Conservation (phyloP, 169 alveolate species). For the Toxoplasma gondii region DNA sequence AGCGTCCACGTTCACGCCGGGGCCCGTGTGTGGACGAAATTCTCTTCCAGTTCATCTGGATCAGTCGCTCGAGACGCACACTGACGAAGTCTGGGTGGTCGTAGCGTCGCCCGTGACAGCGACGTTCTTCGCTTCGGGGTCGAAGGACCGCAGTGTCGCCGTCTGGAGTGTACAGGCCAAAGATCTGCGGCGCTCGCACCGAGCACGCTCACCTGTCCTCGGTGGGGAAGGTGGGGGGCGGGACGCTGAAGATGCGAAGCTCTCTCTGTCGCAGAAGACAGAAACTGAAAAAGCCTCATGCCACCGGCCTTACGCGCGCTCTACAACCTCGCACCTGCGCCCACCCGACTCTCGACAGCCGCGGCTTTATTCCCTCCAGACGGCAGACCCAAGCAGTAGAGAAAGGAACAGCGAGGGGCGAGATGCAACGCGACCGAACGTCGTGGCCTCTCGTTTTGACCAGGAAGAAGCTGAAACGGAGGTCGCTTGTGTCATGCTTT, state of each 20-base stretch:
- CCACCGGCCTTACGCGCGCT: too few relatives aligned
- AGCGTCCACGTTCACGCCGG: background rate
- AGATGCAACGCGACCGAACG: background rate
- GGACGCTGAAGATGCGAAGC: too few relatives aligned
- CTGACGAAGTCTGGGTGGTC: slow-evolving; percentile 27
- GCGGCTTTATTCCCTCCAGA: background rate
- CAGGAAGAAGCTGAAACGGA: background rate
- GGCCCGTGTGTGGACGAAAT: background rate
- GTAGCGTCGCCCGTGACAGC: slow-evolving; percentile 13
- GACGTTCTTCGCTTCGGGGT: background rate
- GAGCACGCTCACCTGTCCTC: background rate
- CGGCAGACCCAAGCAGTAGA: background rate
- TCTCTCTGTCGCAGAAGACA: too few relatives aligned
- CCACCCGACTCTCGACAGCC: background rate
- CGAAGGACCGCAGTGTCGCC: background rate
- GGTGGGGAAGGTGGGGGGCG: too few relatives aligned
- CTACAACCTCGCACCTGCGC: background rate
- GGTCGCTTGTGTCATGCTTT: background rate
- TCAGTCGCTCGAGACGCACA: background rate
- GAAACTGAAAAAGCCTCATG: too few relatives aligned
- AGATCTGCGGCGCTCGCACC: background rate
- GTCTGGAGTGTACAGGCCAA: background rate
- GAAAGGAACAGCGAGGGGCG: background rate
- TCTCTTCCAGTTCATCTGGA: background rate
- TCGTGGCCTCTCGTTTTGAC: background rate